Conservation (phyloP, 2,329 filamentous ascomycete species). For the Penicillium sp. region DNA sequence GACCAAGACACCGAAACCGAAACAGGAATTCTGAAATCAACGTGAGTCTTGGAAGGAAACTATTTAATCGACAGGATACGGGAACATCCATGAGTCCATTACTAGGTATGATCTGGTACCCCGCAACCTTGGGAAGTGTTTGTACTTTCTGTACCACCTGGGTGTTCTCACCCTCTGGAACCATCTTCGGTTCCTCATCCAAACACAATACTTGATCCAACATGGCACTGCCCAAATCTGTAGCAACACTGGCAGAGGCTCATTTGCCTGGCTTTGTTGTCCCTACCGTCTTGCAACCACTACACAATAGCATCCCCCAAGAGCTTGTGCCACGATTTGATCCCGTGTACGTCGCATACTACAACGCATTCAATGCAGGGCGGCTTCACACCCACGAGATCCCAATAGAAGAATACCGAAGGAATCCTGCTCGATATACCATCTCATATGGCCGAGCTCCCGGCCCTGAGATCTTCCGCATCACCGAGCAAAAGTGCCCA, state of each 20-base stretch:
- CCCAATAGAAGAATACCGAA: conserved; percentile 42
- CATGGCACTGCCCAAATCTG: conserved; percentile 11
- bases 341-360: conserved; percentile 43
- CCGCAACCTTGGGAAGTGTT: too few species aligned
- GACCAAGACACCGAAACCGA: too few species aligned
- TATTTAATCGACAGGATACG: too few species aligned
- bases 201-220: too few species aligned
- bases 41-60: too few species aligned
- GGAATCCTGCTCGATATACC: conserved; percentile 41
- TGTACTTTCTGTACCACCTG: too few species aligned
- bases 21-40: not conserved
- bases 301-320: conserved; percentile 44
- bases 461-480: conserved; percentile 40
- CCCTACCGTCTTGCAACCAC: conserved; percentile 33
- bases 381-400: conserved; percentile 46
- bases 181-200: too few species aligned
- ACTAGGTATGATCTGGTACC: too few species aligned
- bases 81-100: too few species aligned
- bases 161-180: not conserved
- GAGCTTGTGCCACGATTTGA: conserved; percentile 42
- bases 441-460: conserved; percentile 41
- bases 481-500: conserved; percentile 43
- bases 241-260: conserved; percentile 24
- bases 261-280: conserved; percentile 17
- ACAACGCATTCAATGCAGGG: conserved; percentile 45